Evolutionary conservation across 371 early-diverging fungal species (phyloP), one percentile per base, ranked within the genome.

Genomic region (Mucor saturninus): DNA sequence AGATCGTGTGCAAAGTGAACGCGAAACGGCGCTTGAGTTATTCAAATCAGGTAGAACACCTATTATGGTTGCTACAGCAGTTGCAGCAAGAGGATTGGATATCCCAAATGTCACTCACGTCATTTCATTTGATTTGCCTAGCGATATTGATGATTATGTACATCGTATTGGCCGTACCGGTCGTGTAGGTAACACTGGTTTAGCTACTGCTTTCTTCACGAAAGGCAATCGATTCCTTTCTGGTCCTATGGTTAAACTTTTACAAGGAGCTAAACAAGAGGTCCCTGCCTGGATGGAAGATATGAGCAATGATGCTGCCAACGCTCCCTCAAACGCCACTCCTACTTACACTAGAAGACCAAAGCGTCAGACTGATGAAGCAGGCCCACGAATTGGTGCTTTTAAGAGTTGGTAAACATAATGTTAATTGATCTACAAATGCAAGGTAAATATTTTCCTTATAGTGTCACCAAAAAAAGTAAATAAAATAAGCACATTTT

Each of bases 61-160:
- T 9, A 88, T 98, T 59, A 84, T 99, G 83, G 98, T 99, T 6
- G 99, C 99, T n/a, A 99, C 99, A 11, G 99, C 99, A 50, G 98
- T 99, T 5, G 99, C 98, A 56, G 96, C 99, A 31, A 92, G 99
- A 83, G 99, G 99, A 54, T 75, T 99, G 26, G 99, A 93, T 76
- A 93, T 92, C 48, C 90, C 93, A 63, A 93, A 93, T 62, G 94
- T 94, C 49, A 89, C 88, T 21, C 95, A 95, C 68, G 95, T 96
- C 26, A 84, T 95, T 62, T 96, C 95, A 73, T 98, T 89, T 77
- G 98, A 98, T 62, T 82, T 98, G 54, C 99, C 98, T 11, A 88
- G 82, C 2, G 94, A 95, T 70, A 86, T 89, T 68, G 93, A 94
- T 72, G 97, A 97, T 73, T 99, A 96, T 76, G 95, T 98, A 37